Percentiles rank a stretch among this genome's conserved stretches.
Conservation (phyloP, 164 flowering plant species). For the Piper betle region DNA sequence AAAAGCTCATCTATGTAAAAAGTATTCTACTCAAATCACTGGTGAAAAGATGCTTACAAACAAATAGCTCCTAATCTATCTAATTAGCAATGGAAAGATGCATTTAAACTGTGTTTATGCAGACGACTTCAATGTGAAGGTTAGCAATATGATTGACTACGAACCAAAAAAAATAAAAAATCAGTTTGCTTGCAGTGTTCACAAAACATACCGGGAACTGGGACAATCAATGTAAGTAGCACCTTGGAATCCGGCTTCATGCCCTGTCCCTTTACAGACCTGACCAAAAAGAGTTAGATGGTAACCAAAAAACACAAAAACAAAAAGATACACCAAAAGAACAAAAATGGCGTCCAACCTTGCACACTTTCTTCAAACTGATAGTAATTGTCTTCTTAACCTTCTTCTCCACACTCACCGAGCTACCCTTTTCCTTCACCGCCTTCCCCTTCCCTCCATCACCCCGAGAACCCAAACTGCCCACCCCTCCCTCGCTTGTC, state of each 20-base stretch:
- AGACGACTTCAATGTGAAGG: too few relatives aligned
- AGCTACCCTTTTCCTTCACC: constrained; percentile 3
- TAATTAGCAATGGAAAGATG: not conserved
- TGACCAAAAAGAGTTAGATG: constrained; percentile 5
- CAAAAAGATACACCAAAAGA: constrained; percentile 3
- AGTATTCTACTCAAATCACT: too few relatives aligned
- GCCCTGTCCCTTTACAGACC: constrained; percentile 85
- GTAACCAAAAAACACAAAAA: not conserved
- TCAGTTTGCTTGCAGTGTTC: constrained; percentile 61
- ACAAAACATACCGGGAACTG: constrained; percentile 51
- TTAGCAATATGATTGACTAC: too few relatives aligned
- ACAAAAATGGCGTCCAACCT: constrained; percentile 28
- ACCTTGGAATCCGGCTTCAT: constrained; percentile 88
- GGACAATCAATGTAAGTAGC: constrained; percentile 97
- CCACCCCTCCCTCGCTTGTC: constrained; percentile 1
- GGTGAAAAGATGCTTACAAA: too few relatives aligned
- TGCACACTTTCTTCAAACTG: constrained; percentile 80
- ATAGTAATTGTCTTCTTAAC: constrained; percentile 61
- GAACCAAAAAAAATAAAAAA: not conserved
- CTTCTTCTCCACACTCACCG: constrained; percentile 21
- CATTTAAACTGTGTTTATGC: not conserved
- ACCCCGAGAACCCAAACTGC: constrained; percentile 1
- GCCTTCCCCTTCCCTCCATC: constrained; percentile 1
- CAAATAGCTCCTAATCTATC: too few relatives aligned
- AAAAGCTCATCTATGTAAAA: not conserved